These are phyloP conservation scores for Chaetoceros muelleri DNA, from an alignment of 108 stramenopile species.

Conservation along the genomic window DNA sequence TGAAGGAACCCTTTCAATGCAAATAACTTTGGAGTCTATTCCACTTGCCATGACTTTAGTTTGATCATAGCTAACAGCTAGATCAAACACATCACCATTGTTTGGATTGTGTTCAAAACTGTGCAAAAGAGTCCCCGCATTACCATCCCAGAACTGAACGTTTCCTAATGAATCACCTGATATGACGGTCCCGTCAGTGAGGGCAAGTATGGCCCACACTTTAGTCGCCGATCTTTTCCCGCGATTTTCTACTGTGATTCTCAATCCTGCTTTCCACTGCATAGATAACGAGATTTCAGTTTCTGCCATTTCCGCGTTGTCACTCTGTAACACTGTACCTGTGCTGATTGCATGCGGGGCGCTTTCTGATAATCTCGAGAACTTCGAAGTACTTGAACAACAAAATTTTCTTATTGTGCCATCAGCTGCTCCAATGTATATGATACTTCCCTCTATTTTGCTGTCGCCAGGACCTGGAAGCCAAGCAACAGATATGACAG, in stretches of 20 bases:
- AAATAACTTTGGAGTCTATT: conserved; percentile 85
- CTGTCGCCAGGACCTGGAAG: conserved; percentile 13
- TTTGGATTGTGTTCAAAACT: conserved; percentile 69
- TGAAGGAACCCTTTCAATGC: conserved; percentile 41
- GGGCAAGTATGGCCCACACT: conserved; percentile 76
- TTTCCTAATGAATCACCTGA: conserved; percentile 86
- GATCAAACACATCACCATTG: conserved; percentile 74
- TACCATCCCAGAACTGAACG: conserved; percentile 87
- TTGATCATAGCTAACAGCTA: conserved; percentile 67
- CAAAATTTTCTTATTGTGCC: conserved; percentile 76
- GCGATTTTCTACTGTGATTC: conserved; percentile 81
- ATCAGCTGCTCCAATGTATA: conserved; percentile 88
- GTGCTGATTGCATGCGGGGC: conserved; percentile 13
- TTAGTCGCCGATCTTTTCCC: conserved; percentile 58
- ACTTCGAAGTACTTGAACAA: conserved; percentile 16
- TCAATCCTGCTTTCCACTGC: conserved; percentile 38
- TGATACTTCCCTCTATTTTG: conserved; percentile 34
- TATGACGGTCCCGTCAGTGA: conserved; percentile 67
- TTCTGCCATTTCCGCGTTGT: conserved; percentile 8
- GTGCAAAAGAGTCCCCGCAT: conserved; percentile 69
- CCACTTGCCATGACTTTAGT: conserved; percentile 82
- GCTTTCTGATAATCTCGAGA: conserved; percentile 25
- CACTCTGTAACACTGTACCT: conserved; percentile 18
- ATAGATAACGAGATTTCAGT: no score
- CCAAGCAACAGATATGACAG: conserved; percentile 83